Percentiles rank a stretch among this genome's conserved stretches.
Evolutionary conservation across 163 green algal genomes (phyloP).

Genomic region (Chlamydomonas reinhardtii): DNA sequence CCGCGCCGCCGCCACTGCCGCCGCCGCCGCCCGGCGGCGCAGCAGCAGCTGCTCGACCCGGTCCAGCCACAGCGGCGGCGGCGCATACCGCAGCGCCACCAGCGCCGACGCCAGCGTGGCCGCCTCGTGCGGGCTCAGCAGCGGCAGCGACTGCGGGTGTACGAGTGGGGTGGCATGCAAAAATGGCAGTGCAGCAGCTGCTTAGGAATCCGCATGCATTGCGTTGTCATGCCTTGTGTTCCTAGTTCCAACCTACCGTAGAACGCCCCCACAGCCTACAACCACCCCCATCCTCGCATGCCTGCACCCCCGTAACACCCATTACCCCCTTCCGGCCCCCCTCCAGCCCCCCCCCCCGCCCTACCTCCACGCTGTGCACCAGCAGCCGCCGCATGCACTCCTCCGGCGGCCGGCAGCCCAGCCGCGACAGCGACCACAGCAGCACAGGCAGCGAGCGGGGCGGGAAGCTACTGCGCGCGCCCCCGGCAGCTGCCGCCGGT

Average conservation of each 20-base stretch:
- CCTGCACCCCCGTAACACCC: neutral
- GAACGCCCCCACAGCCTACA: neutral
- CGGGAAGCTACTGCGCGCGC: too few species aligned
- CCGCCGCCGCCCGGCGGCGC: neutral
- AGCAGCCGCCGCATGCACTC: conserved; percentile 11
- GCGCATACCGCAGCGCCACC: conserved; percentile 2
- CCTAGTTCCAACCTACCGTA: too few species aligned
- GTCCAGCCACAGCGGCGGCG: conserved; percentile 22
- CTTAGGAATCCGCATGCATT: too few species aligned
- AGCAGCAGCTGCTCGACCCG: conserved; percentile 16
- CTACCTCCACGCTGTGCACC: conserved; percentile 33
- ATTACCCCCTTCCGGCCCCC: neutral
- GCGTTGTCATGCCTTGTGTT: too few species aligned
- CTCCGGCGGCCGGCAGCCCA: conserved; percentile 14
- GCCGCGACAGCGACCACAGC: conserved; percentile 17
- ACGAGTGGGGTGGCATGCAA: too few species aligned
- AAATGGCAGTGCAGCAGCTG: too few species aligned
- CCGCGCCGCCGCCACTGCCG: neutral
- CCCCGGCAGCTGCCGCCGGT: too few species aligned
- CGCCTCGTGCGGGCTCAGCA: neutral
- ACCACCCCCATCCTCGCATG: too few species aligned
- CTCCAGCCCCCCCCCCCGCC: neutral
- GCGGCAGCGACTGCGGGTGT: conserved; percentile 9
- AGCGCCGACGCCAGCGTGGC: neutral
- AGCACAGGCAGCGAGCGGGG: conserved; percentile 13